Base-by-base conservation (phyloP, 2,329 filamentous ascomycete species). In the Hypoxylon sp. region DNA sequence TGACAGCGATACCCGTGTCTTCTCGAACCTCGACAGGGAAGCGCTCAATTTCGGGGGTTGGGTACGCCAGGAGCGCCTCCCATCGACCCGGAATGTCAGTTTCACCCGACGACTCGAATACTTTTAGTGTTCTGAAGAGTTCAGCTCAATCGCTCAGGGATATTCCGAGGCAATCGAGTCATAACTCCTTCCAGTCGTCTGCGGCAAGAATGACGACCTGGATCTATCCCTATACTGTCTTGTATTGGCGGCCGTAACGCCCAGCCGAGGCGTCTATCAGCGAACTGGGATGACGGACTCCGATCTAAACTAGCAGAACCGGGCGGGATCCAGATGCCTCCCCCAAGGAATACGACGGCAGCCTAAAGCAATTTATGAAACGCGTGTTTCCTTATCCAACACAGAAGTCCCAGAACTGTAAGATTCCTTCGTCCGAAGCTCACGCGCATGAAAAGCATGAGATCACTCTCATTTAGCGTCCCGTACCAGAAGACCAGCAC, bases 31-130 rank as follows among this genome's bases (percentile, higher is more conserved):
- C 30, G 56, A 52, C 9, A 7, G 4, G 1, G 56, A 59, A 44
- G 26, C 40, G 1, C 49, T 59, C 8, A 45, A 59, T 45, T 18
- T 4, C 2, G 33, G 56, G 18, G 56, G 48, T 26, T 59, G 48
- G 48, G 56, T 59, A 9, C 40, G 38, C 14, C 48, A 59, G 36
- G 56, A 59, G 28, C 56, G 56, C 14, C 56, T 52, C 3, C 14
- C 52, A 20, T 33, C 56, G 4, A 45, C 9, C 24, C 56, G 56
- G 12, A 59, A 59, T 6, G 46, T 59, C 14, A 59, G 56, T n/a
- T 59, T 59, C 40, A 38, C 12, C 20, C 36, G 22, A 20, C 18
- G 24, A 6, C 40, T 59, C 6, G 49, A 46, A 18, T 59, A 36
- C 18, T 59, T 28, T 12, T 48, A 59, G 46, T 59, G 56, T 9